Base-by-base conservation (phyloP, 257 asterid species). In the Echites panduratus region DNA sequence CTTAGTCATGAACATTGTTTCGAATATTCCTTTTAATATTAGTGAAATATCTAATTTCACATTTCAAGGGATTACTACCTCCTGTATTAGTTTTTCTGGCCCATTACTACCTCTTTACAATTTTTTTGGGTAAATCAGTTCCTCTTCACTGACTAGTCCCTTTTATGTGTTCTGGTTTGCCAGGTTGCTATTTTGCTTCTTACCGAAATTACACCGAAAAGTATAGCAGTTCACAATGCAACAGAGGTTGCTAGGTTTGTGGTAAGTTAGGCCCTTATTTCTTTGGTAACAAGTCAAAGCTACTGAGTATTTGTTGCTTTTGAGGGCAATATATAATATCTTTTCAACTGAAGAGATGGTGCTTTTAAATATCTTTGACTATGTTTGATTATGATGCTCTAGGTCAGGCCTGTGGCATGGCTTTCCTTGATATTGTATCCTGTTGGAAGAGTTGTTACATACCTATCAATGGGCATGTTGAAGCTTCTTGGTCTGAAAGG, bases 351-450 rank as follows among this genome's bases (percentile, higher is more conserved):
- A 32, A 71, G 19, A 35, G 59, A 45, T 76, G 38, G 50, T 70
- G 68, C 70, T 65, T 56, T 65, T 12, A 22, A 69, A 68, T 75
- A 48, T 64, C 11, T 78, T 78, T 79, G 73, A 80, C 58, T 45
- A 70, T 75, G 64, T 83, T 70, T 75, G 76, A 68, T 77, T 70
- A 70, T 73, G 77, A 78, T 85, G 79, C 79, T 85, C 77, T 86
- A 95, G 99, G 99, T 89, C 82, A 89, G 98, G 80, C 99, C 99
- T 65, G 99, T 95, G 81, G 99, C 99, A 20, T 95, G 98, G 99
- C 98, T 95, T 81, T 95, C 99, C 52, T 82, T 87, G 26, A 79
- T 95, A 56, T 79, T 95, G 72, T 95, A 95, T 86, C 99, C 99
- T 57, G 96, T 95, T 62, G 99, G 99, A 74, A 85, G 98, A 87